Evolutionary conservation across 192 early-diverging fungal genomes (phyloP), one percentile per base, ranked within the genome.

Genomic region (Radiomyces spectabilis): DNA sequence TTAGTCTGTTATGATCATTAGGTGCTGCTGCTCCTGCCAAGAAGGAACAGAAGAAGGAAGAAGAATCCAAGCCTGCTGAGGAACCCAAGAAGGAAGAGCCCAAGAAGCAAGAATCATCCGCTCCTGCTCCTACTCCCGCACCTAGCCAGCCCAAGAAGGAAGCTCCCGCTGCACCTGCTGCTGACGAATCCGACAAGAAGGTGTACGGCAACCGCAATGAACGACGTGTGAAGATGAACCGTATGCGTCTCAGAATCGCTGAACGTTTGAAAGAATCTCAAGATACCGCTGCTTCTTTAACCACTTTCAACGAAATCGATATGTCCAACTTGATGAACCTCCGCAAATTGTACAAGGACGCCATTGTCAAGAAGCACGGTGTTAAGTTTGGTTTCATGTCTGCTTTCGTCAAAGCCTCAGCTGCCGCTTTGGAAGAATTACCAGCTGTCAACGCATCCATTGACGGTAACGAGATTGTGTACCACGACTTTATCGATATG

Each of bases 221-320:
- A 53, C 45, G 30, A 22, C 63, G 66, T 33, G 72, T 93, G 40
- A 96, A 96, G 76, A 99, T 99, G 96, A 93, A 82, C 79, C 87
- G 94, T 54, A 99, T 99, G 96, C 89, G 96, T 29, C 69, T 85
- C 67, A 84, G 85, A 48, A 99, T 99, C 51, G 79, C 96, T 39
- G 86, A 88, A 72, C 87, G 92, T 42, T 73, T 99, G 67, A 99
- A 99, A 85, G 86, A 93, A 69, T 91, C 94, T 41, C 96, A 99
- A 78, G 85, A 93, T 71, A 91, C 82, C 40, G 96, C 96, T 8
- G 96, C 96, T 25, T 87, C 93, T 41, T 79, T 99, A 57, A 99
- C 96, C 18, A 99, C 96, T 31, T 99, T 99, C 76, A 99, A 99
- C 77, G 96, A 99, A 78, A 82, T 99, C 29, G 96, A 99, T 69